phyloP scores from a whole-genome alignment of 208 protist species.

The Histomonas meleagridis region DNA sequence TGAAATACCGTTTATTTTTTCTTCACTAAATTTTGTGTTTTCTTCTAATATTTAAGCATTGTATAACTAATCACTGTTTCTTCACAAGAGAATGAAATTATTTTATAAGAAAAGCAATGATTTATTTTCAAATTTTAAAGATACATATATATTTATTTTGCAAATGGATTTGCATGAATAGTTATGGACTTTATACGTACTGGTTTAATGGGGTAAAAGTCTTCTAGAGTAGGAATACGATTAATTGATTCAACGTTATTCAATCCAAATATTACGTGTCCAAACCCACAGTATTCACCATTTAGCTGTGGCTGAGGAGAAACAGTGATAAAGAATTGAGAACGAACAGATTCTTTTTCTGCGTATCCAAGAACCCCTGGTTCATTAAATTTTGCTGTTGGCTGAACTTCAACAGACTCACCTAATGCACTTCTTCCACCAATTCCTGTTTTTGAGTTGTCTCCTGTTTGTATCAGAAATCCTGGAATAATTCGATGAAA shows the following conservation, averaged over 20 bases:
- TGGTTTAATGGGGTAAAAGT: background rate
- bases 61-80: too few species aligned
- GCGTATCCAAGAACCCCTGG: background rate
- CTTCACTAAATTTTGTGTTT: too few species aligned
- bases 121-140: too few species aligned
- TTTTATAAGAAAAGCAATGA: too few species aligned
- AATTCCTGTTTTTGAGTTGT: background rate
- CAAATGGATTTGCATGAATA: slow-evolving; percentile 8
- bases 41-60: too few species aligned
- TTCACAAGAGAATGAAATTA: too few species aligned
- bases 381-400: background rate
- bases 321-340: background rate
- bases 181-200: background rate
- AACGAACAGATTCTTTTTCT: background rate
- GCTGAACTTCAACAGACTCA: background rate
- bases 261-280: background rate
- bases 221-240: background rate
- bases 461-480: slow-evolving; percentile 44
- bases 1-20: too few species aligned
- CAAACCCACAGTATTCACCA: background rate
- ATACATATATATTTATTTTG: slow-evolving; percentile 19
- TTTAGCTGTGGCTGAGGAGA: background rate
- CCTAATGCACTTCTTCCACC: background rate
- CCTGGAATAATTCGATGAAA: slow-evolving; percentile 46
- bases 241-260: background rate